Evolutionary conservation across 805 yeast species (phyloP), one percentile per base, ranked within the genome.

Genomic region (Metschnikowia reukaufii): DNA sequence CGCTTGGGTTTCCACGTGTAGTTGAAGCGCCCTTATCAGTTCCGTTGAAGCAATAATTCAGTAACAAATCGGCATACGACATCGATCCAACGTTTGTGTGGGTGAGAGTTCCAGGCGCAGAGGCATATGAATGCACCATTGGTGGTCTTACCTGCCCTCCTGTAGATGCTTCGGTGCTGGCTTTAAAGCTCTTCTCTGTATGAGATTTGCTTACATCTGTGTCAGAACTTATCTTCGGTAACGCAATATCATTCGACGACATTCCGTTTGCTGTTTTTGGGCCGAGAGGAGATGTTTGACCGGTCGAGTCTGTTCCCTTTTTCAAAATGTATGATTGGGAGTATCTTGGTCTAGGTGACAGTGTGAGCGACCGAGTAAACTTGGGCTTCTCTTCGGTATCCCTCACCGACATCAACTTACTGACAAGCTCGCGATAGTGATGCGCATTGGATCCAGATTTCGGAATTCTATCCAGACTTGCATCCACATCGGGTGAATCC

Each of bases 1-100:
- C 45, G 16, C 27, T 19, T 10, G 52, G 39, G 35, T 34, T 44
- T 41, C n/a, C n/a, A n/a, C n/a, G n/a, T n/a, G n/a, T 48, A 12
- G 20, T 41, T 2, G 18, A 41, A 36, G 33, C 10, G 29, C 23
- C 32, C 13, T 42, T 25, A n/a, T 46, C 48, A 4, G 67, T 64
- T 33, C 66, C 66, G 42, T 62, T 64, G 55, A 69, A 69, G 51
- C 74, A 69, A 45, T 66, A 69, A 27, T 61, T 64, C 44, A 63
- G 65, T 44, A 69, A 55, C 48, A 69, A 59, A 49, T 66, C 70
- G 2, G 70, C 57, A 48, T 69, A 69, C 16, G 59, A 51, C 54
- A 63, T 54, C 25, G 64, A 55, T 45, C 55, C 57, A 47, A 64
- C 58, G 30, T 52, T 51, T 21, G 58, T 40, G 39, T 49, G 54